Percentiles rank a stretch among this genome's conserved stretches.
phyloP scores from a whole-genome alignment of 345 rosid genomes.

The Orychophragmus violaceus region DNA sequence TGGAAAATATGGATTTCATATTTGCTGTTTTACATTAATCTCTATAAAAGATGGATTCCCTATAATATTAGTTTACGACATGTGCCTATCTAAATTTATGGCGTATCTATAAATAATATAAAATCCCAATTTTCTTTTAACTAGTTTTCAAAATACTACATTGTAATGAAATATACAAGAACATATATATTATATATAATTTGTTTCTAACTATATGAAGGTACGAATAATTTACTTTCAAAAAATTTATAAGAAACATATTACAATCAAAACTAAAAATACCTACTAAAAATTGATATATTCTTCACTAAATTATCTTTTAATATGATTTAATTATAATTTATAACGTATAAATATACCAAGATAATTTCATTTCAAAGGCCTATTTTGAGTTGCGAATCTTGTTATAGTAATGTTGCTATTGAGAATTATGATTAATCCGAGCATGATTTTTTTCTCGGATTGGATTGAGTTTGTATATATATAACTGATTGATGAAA shows the following conservation, averaged over 20 bases:
- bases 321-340: constrained; percentile 26
- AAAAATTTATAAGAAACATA: neutral
- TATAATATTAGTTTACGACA: neutral
- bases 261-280: neutral
- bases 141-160: too few relatives aligned
- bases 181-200: neutral
- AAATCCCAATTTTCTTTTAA: neutral
- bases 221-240: neutral
- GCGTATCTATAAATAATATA: neutral
- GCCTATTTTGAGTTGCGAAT: too few relatives aligned
- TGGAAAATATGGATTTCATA: neutral
- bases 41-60: neutral
- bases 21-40: neutral
- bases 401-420: too few relatives aligned
- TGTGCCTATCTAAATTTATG: neutral
- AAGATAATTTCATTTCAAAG: too few relatives aligned
- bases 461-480: too few relatives aligned
- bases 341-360: neutral
- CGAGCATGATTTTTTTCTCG: too few relatives aligned
- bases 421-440: too few relatives aligned
- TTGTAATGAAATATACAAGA: too few relatives aligned
- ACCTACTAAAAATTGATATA: neutral
- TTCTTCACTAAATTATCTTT: neutral
- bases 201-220: neutral
- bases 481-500: too few relatives aligned